Evolutionary conservation across 306 rosid species (phyloP).

Genomic region (Castanea mollissima): DNA sequence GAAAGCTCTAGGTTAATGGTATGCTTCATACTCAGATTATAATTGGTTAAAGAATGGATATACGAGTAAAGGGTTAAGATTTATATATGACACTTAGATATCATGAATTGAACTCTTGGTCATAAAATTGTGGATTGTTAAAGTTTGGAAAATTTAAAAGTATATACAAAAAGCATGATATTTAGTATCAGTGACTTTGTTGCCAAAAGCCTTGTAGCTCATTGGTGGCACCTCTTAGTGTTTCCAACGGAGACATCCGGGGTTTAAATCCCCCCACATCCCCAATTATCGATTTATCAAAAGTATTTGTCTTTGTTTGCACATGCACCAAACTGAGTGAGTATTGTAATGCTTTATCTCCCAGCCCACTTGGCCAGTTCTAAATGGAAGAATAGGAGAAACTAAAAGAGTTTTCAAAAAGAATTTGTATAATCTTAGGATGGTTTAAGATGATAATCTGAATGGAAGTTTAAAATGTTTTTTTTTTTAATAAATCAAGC

Average conservation of each 20-base stretch:
- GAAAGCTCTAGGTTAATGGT: constrained; percentile 39
- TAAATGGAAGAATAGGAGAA: background rate
- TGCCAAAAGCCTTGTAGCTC: too few species aligned
- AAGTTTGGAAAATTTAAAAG: constrained; percentile 8
- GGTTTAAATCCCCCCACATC: too few species aligned
- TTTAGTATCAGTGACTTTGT: background rate
- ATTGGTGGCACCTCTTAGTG: too few species aligned
- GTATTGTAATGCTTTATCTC: too few species aligned
- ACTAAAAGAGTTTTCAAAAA: background rate
- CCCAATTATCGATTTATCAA: too few species aligned
- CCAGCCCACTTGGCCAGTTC: too few species aligned
- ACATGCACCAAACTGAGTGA: background rate
- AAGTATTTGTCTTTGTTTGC: background rate
- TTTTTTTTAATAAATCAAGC: background rate
- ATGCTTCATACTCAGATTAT: constrained; percentile 19
- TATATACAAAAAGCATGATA: background rate
- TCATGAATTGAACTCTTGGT: too few species aligned
- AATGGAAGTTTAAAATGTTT: background rate
- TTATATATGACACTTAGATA: too few species aligned
- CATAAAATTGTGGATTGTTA: background rate
- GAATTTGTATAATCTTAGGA: background rate
- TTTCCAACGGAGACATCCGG: too few species aligned
- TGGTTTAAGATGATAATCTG: background rate
- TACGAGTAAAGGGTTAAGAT: too few species aligned
- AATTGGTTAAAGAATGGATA: background rate